Conservation (phyloP, 1,139 yeast species). For the Zhuliangozyma blackwelliae region DNA sequence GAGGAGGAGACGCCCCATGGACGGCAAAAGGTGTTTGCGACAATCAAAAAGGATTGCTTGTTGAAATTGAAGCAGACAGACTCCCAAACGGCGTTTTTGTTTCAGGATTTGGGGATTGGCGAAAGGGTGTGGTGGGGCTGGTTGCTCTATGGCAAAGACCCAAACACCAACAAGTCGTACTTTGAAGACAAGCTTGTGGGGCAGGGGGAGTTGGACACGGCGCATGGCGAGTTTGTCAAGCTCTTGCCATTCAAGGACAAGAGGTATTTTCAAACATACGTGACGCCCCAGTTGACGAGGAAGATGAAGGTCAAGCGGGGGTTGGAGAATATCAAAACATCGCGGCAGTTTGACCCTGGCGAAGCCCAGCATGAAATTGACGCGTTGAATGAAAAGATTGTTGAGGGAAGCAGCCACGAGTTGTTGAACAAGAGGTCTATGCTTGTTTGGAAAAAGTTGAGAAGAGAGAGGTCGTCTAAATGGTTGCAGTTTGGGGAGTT, state of each 20-base stretch:
- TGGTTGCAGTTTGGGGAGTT: constrained; percentile 19
- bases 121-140: constrained; percentile 43
- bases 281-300: constrained; percentile 42
- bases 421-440: constrained; percentile 23
- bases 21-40: constrained; percentile 17
- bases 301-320: constrained; percentile 38
- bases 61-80: constrained; percentile 20
- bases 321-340: constrained; percentile 16
- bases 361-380: constrained; percentile 5
- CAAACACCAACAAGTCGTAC: constrained; percentile 25
- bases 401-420: constrained; percentile 4
- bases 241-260: constrained; percentile 28
- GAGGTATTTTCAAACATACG: constrained; percentile 39
- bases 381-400: constrained; percentile 10
- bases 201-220: constrained; percentile 18
- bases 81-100: constrained; percentile 21
- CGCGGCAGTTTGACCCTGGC: constrained; percentile 6
- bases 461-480: constrained; percentile 15
- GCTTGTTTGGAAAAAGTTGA: constrained; percentile 28
- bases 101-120: constrained; percentile 23
- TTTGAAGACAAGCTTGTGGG: constrained; percentile 21
- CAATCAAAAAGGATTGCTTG: constrained; percentile 26
- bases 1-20: constrained; percentile 30
- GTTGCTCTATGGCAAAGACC: constrained; percentile 38
- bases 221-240: constrained; percentile 13